A percentile compares a stretch with the other conserved stretches of the same genome.
These are phyloP conservation scores for Tuber calosporum DNA, from an alignment of 495 filamentous ascomycete species.

Conservation along the genomic window DNA sequence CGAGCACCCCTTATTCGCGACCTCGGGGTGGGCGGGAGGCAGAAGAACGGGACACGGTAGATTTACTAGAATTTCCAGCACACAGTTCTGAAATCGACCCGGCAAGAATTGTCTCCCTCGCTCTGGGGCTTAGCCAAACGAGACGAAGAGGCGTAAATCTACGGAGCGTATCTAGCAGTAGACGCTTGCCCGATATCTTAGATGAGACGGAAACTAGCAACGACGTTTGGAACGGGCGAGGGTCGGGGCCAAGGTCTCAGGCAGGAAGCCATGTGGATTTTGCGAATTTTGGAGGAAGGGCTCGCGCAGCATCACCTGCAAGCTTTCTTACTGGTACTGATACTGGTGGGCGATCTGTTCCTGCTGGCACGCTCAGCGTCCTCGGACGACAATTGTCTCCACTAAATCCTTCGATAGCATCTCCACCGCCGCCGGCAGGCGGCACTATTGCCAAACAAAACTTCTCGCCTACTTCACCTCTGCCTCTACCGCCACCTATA, in stretches of 20 bases:
- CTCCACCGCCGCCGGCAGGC: slow-evolving; percentile 25
- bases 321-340: slow-evolving; percentile 15
- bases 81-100: slow-evolving; percentile 9
- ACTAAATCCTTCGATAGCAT: slow-evolving; percentile 30
- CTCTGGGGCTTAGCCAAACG: slow-evolving; percentile 25
- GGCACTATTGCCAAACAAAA: slow-evolving; percentile 6
- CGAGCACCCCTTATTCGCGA: slow-evolving; percentile 10
- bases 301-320: background rate
- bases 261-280: background rate
- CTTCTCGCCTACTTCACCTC: slow-evolving; percentile 10
- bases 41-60: slow-evolving; percentile 17
- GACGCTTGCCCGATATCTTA: slow-evolving; percentile 18
- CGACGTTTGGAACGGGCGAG: slow-evolving; percentile 11
- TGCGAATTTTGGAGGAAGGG: background rate
- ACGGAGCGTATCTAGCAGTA: slow-evolving; percentile 24
- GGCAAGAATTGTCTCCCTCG: slow-evolving; percentile 32
- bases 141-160: slow-evolving; percentile 13
- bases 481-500: slow-evolving; percentile 18
- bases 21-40: slow-evolving; percentile 12
- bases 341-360: slow-evolving; percentile 19
- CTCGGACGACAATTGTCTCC: slow-evolving; percentile 24
- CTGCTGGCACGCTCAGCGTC: slow-evolving; percentile 9
- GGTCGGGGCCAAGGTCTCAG: background rate
- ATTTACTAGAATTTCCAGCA: background rate
- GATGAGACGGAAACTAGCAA: slow-evolving; percentile 7